These are phyloP conservation scores for Coleophoma crateriformis DNA, from an alignment of 2,329 filamentous ascomycete species.

Conservation along the genomic window DNA sequence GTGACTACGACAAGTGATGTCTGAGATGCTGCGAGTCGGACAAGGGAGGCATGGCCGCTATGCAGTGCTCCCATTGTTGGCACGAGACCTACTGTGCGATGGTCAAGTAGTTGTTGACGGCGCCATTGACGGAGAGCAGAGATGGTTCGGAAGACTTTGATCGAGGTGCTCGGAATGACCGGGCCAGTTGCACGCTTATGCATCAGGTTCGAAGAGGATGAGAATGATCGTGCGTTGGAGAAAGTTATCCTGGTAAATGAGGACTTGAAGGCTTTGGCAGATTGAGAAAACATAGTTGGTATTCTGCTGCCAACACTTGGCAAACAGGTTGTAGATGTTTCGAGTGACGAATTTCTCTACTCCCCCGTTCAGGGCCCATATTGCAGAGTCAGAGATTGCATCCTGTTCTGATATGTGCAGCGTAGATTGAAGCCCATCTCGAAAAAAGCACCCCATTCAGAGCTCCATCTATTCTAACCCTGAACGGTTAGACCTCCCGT, in stretches of 20 bases:
- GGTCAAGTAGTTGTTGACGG: conserved; percentile 55
- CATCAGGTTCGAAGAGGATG: conserved; percentile 3
- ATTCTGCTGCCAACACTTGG: conserved; percentile 3
- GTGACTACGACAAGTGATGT: conserved; percentile 85
- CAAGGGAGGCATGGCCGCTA: conserved; percentile 79
- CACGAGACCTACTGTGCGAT: conserved; percentile 77
- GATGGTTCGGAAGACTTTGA: conserved; percentile 73
- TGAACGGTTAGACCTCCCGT: conserved; percentile 15
- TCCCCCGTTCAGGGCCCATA: conserved; percentile 21
- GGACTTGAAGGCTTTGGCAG: background rate
- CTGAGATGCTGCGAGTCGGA: conserved; percentile 76
- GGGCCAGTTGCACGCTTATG: conserved; percentile 11
- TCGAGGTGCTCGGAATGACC: conserved; percentile 47
- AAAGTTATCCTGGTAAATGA: background rate
- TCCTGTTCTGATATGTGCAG: conserved; percentile 24
- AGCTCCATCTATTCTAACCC: background rate
- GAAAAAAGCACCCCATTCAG: background rate
- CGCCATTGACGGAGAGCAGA: conserved; percentile 66
- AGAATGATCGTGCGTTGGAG: conserved; percentile 4
- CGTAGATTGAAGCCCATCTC: background rate
- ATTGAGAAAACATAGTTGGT: conserved; percentile 1
- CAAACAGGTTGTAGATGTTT: background rate
- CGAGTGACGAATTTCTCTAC: background rate
- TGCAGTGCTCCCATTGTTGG: conserved; percentile 99
- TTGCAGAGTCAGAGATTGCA: conserved; percentile 7